Evolutionary conservation across 2,329 filamentous ascomycete species (phyloP), one percentile per base, ranked within the genome.

Genomic region (Achaetomium macrosporum): DNA sequence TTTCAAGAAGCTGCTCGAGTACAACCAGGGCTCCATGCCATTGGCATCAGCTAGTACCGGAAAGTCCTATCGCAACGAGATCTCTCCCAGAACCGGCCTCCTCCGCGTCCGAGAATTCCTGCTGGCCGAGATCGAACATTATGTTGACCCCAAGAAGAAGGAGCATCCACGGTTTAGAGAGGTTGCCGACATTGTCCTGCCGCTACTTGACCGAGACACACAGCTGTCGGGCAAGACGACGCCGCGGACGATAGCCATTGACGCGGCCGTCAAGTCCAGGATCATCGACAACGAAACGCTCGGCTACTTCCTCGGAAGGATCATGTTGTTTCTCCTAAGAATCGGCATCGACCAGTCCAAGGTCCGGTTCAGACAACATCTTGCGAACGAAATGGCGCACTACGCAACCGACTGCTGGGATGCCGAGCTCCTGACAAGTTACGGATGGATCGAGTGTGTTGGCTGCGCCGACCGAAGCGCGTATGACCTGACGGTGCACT

Each of bases 381-480:
- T 50, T 1, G 46, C 46, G 35, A 54, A 54, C 40, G 52, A 51
- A 39, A 43, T 54, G 20, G 47, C 40, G 2, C 47, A 47, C 25
- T 46, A 42, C 25, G 47, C 44, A 4, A 35, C 33, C 33, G 44
- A 53, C 13, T 47, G 44, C n/a, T 43, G 45, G 44, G 44, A 48
- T 9, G 33, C 39, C 33, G 39, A 43, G 20, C 40, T 47, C 3
- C 40, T 47, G 2, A 47, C 50, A 17, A 43, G 31, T 29, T 42
- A 44, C 19, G 43, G 43, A 9, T 47, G 37, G 50, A 19, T 54
- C n/a, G 39, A 50, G 30, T 37, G 47, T 13, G 43, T 54, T 37
- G 83, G 83, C 53, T 85, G 82, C 66, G 83, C 83, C 31, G 83
- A 86, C 64, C 75, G 83, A 54, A 84, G 80, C 64, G 83, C 83